Evolutionary conservation across 352 stramenopile genomes (phyloP).

Genomic region (Pythium brachiatum): DNA sequence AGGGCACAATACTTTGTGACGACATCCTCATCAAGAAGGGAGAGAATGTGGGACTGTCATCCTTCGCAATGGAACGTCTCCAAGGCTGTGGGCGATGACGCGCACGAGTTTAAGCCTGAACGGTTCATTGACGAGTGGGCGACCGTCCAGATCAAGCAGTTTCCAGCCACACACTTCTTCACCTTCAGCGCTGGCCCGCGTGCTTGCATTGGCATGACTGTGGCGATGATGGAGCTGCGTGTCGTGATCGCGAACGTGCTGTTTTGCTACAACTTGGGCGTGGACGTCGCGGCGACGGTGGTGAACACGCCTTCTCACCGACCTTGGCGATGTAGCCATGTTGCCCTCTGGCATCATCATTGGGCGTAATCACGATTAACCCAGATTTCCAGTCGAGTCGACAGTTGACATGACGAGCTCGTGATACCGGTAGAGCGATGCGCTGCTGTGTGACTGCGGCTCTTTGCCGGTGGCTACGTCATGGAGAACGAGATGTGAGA

Average conservation of each 20-base stretch:
- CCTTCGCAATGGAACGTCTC: constrained; percentile 33
- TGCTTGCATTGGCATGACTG: background rate
- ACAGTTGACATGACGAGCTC: background rate
- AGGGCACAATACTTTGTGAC: constrained; percentile 47
- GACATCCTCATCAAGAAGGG: constrained; percentile 27
- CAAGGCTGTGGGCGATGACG: constrained; percentile 43
- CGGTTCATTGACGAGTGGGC: constrained; percentile 43
- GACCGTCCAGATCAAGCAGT: background rate
- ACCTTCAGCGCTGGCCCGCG: background rate
- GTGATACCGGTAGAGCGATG: background rate
- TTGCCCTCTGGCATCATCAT: background rate
- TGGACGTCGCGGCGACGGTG: background rate
- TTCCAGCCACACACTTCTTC: background rate
- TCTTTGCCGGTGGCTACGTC: background rate
- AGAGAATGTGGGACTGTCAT: constrained; percentile 20
- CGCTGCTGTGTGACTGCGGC: background rate
- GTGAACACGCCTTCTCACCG: too few relatives aligned
- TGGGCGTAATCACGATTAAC: background rate
- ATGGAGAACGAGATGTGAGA: background rate
- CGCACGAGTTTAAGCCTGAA: constrained; percentile 51
- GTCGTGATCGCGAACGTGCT: background rate
- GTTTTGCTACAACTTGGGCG: background rate
- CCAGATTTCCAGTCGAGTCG: background rate
- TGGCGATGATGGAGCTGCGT: background rate
- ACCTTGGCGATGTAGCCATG: background rate